phyloP scores from a whole-genome alignment of 1,284 basidiomycete genomes.

The Singerocomus inundabilis region DNA sequence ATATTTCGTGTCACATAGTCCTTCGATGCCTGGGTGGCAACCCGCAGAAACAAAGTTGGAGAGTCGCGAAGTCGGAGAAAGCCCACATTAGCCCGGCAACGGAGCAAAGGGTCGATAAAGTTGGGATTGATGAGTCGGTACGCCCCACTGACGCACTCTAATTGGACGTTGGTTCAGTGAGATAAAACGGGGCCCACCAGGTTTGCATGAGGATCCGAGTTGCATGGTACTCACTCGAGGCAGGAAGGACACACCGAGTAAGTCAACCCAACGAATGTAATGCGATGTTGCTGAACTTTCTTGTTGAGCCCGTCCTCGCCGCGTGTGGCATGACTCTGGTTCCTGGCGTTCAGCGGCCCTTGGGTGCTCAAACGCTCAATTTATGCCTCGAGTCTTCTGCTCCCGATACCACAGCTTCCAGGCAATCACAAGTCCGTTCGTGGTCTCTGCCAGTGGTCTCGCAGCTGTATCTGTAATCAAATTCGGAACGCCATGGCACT shows the following conservation, averaged over 20 bases:
- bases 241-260: background rate
- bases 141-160: background rate
- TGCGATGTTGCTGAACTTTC: too few species aligned
- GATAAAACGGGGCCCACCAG: background rate
- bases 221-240: background rate
- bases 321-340: too few species aligned
- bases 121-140: background rate
- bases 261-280: background rate
- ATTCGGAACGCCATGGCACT: constrained; percentile 17
- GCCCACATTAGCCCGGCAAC: too few species aligned
- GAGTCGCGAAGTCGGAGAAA: too few species aligned
- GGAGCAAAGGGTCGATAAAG: too few species aligned
- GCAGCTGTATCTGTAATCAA: background rate
- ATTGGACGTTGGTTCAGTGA: background rate
- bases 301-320: too few species aligned
- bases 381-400: background rate
- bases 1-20: too few species aligned
- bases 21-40: too few species aligned
- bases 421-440: background rate
- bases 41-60: too few species aligned
- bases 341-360: too few species aligned
- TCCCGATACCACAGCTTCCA: background rate
- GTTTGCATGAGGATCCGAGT: background rate
- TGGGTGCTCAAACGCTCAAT: background rate
- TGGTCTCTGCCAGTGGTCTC: too few species aligned